phyloP scores from a whole-genome alignment of 352 stramenopile genomes.

The Lagenidium giganteum region DNA sequence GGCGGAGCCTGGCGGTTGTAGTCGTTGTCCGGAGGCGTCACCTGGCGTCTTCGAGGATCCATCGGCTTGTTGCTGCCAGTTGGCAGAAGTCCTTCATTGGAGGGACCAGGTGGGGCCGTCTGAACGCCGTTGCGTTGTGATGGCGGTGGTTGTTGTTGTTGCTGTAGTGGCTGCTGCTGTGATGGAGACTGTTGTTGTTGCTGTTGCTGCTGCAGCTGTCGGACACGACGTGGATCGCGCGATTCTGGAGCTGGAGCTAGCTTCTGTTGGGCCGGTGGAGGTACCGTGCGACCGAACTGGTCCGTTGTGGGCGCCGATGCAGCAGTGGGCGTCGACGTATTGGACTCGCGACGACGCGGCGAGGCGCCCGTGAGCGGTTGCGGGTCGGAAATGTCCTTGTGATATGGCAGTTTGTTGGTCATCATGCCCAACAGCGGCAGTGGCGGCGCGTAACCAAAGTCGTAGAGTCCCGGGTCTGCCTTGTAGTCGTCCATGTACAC shows the following conservation, averaged over 20 bases:
- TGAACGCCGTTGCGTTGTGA: too few relatives aligned
- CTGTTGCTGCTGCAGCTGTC: slow-evolving; percentile 2
- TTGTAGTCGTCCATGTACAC: slow-evolving; percentile 37
- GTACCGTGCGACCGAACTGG: slow-evolving; percentile 49
- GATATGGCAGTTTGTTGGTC: slow-evolving; percentile 41
- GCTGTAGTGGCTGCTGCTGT: too few relatives aligned
- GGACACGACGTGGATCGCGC: slow-evolving; percentile 1
- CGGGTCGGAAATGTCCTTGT: slow-evolving; percentile 28
- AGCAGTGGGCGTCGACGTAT: background rate
- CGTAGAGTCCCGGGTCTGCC: slow-evolving; percentile 47
- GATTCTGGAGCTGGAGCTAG: too few relatives aligned
- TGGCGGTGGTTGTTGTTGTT: too few relatives aligned
- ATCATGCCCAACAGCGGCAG: slow-evolving; percentile 49
- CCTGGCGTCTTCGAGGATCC: slow-evolving; percentile 32
- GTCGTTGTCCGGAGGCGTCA: too few relatives aligned
- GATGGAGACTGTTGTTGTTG: background rate
- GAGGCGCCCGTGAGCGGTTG: too few relatives aligned
- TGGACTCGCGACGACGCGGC: too few relatives aligned
- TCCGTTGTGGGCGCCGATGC: slow-evolving; percentile 23
- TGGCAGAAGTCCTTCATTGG: slow-evolving; percentile 5
- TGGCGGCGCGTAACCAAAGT: slow-evolving; percentile 68
- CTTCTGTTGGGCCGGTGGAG: slow-evolving; percentile 2
- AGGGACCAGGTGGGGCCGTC: slow-evolving; percentile 1
- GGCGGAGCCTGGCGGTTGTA: too few relatives aligned
- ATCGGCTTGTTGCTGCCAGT: slow-evolving; percentile 8